These are phyloP conservation scores for Globisporangium barbulae DNA, from an alignment of 352 stramenopile genomes.

Conservation along the genomic window DNA sequence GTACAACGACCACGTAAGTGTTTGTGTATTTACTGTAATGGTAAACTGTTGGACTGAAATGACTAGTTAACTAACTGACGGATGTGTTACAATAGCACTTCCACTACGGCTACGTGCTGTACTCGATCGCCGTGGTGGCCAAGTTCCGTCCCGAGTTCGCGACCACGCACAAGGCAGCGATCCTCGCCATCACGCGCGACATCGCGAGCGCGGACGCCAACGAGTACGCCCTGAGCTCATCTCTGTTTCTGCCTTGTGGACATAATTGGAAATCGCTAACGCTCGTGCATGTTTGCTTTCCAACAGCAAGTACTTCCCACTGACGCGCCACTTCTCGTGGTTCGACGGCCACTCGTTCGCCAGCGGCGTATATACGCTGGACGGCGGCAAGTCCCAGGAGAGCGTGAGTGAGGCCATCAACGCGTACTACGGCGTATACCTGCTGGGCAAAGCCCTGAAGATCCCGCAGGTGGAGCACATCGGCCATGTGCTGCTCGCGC, in stretches of 20 bases:
- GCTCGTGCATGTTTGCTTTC: conserved; percentile 5
- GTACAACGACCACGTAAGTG: conserved; percentile 88
- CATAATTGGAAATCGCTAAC: neutral
- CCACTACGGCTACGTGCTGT: conserved; percentile 95
- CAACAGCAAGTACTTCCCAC: conserved; percentile 79
- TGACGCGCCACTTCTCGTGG: conserved; percentile 95
- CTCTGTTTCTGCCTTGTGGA: neutral
- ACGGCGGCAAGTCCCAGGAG: conserved; percentile 95
- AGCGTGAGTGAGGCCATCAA: conserved; percentile 96
- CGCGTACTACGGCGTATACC: conserved; percentile 96
- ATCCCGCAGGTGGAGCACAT: conserved; percentile 83
- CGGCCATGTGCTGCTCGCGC: conserved; percentile 87
- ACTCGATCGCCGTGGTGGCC: conserved; percentile 75
- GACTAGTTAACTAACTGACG: neutral
- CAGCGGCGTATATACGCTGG: conserved; percentile 93
- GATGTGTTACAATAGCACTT: conserved; percentile 82
- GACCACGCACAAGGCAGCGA: conserved; percentile 63
- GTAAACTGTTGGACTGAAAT: neutral
- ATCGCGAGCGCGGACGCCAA: conserved; percentile 61
- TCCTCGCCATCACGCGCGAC: conserved; percentile 73
- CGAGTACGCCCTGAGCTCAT: conserved; percentile 45
- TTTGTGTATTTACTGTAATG: neutral
- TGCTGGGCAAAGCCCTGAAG: conserved; percentile 81
- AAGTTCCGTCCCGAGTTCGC: conserved; percentile 77
- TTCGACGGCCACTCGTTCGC: conserved; percentile 97